Evolutionary conservation across 2,329 filamentous ascomycete species (phyloP), one percentile per base, ranked within the genome.

Genomic region (Capronia coronata): DNA sequence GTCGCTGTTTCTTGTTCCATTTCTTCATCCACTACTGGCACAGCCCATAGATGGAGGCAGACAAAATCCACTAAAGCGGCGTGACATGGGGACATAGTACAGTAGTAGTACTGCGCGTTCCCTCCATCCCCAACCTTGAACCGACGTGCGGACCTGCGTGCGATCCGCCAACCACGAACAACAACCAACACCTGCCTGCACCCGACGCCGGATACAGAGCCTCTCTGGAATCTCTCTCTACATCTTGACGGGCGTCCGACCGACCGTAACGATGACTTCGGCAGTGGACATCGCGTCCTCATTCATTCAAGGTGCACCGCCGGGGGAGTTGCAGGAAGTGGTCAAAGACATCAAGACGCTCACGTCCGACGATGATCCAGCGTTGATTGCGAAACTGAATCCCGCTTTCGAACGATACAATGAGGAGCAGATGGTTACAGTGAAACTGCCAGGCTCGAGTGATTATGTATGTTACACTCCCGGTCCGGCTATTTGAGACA

Each of bases 341-440:
- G 81, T 42, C 52, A 55, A 68, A 94, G 93, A 95, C 67, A 94
- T 98, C 75, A 94, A 95, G 70, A 77, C 82, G 43, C 77, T 98
- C 37, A 88, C 89, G 14, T 74, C 80, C 55, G 80, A 85, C 60
- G 80, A 82, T 16, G 57, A 62, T 35, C 79, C 82, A 30, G 73
- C 77, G 48, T 73, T 93, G 54, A 72, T 90, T 48, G 72, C 80
- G 52, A 82, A 86, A 57, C 83, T 96, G 46, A 79, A 77, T 5
- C 86, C 89, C 0, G 89, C 93, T 0, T 94, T 95, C 67, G 77
- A 90, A 70, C 88, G 86, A 70, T 97, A 98, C 78, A 96, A 97
- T 63, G 91, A 98, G 71, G 85, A 90, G 69, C 93, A 98, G 70
- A 86, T 96, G 68, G 73, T 82, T 42, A 89, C 89, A 13, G 84